Conservation (phyloP, 139 green algal genomes). For the Mesotaenium endlicherianum region DNA sequence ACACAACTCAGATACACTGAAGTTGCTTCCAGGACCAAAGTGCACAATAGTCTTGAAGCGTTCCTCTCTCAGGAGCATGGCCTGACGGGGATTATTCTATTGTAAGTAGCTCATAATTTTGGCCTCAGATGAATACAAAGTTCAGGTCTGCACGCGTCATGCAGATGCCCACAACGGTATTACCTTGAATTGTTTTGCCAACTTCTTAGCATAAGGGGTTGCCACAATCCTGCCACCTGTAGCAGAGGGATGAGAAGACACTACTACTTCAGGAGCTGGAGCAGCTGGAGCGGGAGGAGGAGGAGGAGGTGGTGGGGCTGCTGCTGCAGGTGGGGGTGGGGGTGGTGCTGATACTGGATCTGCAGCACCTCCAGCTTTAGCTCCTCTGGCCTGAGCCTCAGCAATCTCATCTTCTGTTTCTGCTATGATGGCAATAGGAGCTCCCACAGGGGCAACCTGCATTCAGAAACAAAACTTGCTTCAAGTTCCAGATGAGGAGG, state of each 20-base stretch:
- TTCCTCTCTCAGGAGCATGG: no score
- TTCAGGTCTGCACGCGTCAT: no score
- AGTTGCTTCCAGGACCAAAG: background rate
- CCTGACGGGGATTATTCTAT: no score
- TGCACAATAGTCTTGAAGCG: background rate
- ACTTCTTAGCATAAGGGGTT: conserved; percentile 98
- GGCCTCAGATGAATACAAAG: no score
- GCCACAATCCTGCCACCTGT: conserved; percentile 75
- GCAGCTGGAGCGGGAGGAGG: conserved; percentile 57
- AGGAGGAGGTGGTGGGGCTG: conserved; percentile 56
- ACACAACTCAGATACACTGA: background rate
- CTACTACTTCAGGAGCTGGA: conserved; percentile 48
- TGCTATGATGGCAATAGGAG: conserved; percentile 89
- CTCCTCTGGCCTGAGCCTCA: conserved; percentile 84
- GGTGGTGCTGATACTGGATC: conserved; percentile 51
- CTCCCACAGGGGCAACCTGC: conserved; percentile 79
- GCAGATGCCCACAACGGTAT: no score
- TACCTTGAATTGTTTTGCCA: conserved; percentile 84
- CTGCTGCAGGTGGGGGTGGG: conserved; percentile 41
- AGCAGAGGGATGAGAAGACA: conserved; percentile 50
- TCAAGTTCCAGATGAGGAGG: no score
- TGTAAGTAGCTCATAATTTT: no score
- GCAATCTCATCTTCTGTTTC: conserved; percentile 91
- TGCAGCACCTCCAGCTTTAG: conserved; percentile 20
- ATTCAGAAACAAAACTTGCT: background rate